Conservation (phyloP, 106 monocot genomes). For the Dendrobium chrysotoxum region DNA sequence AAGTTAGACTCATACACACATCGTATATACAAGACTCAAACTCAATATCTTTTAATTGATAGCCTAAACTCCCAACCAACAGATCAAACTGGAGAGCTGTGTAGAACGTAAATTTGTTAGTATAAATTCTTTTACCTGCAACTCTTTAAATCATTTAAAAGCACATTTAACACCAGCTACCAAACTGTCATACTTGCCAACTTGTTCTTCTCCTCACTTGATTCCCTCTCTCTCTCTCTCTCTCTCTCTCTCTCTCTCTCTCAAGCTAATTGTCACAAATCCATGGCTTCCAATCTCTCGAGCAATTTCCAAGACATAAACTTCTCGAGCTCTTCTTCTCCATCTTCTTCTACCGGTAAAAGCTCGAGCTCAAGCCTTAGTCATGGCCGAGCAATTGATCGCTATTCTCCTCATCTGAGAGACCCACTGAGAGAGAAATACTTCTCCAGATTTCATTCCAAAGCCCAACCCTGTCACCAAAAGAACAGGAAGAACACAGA, state of each 20-base stretch:
- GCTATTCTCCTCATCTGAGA: slow-evolving; percentile 10
- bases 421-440: slow-evolving; percentile 15
- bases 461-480: neutral
- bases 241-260: neutral
- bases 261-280: neutral
- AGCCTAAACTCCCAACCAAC: too few species aligned
- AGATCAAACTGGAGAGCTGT: too few species aligned
- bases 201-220: too few species aligned
- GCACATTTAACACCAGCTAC: neutral
- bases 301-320: neutral
- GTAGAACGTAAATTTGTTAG: too few species aligned
- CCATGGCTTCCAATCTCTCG: neutral
- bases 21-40: too few species aligned
- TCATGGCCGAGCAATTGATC: slow-evolving; percentile 13
- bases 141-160: too few species aligned
- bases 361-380: neutral
- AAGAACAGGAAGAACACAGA: neutral
- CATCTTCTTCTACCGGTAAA: neutral
- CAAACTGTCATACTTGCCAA: neutral
- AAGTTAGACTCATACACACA: too few species aligned
- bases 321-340: neutral
- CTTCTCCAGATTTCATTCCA: slow-evolving; percentile 4
- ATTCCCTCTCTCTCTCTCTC: neutral
- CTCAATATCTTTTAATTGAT: too few species aligned
- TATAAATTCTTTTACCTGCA: too few species aligned